A percentile compares a stretch with the other conserved stretches of the same genome.
Evolutionary conservation across 306 rosid species (phyloP).

Genomic region (Herpetospermum pedunculosum): DNA sequence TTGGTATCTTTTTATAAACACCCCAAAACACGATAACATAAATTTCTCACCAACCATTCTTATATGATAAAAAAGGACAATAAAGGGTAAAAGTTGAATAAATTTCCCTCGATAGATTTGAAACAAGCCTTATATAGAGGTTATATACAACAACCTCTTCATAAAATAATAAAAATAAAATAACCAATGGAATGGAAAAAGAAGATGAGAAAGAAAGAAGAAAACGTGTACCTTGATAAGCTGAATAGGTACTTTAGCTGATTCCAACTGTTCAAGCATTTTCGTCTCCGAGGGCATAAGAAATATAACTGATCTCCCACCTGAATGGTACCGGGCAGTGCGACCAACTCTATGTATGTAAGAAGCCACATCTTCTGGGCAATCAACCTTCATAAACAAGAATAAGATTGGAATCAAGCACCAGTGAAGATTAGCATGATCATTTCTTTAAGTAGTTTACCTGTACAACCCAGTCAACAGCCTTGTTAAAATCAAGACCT

Average conservation of each 20-base stretch:
- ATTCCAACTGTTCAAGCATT: slow-evolving; percentile 67
- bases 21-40: not conserved
- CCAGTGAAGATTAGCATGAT: not conserved
- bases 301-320: slow-evolving; percentile 73
- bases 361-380: slow-evolving; percentile 77
- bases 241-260: slow-evolving; percentile 61
- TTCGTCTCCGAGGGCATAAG: slow-evolving; percentile 61
- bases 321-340: slow-evolving; percentile 74
- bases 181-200: not conserved
- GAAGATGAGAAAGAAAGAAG: slow-evolving; percentile 5
- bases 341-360: slow-evolving; percentile 98
- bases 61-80: too few species aligned
- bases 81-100: not conserved
- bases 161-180: not conserved
- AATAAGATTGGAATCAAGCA: slow-evolving; percentile 5
- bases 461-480: slow-evolving; percentile 98
- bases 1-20: not conserved
- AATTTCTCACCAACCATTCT: not conserved
- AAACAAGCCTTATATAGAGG: not conserved
- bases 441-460: slow-evolving; percentile 22
- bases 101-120: not conserved
- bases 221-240: slow-evolving; percentile 40
- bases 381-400: slow-evolving; percentile 51
- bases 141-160: not conserved
- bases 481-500: slow-evolving; percentile 93